Percentiles rank a stretch among this genome's conserved stretches.
Evolutionary conservation across 345 rosid species (phyloP).

Genomic region (Citrus sinensis): DNA sequence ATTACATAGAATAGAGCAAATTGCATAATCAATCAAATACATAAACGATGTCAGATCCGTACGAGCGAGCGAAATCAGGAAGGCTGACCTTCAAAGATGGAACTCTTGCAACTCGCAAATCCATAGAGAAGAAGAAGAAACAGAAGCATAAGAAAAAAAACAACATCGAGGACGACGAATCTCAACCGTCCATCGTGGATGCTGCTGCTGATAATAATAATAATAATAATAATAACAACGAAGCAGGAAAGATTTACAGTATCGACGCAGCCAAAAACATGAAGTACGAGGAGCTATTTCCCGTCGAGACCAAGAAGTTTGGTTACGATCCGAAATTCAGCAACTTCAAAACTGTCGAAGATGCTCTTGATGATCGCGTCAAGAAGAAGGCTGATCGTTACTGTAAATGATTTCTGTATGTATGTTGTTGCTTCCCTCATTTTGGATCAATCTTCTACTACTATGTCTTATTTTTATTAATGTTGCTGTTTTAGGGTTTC

Average conservation of each 20-base stretch:
- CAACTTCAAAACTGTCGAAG: conserved; percentile 48
- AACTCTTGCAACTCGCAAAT: conserved; percentile 54
- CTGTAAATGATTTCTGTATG: conserved; percentile 53
- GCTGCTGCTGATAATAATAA: conserved; percentile 9
- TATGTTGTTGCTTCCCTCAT: background rate
- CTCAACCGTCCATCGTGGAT: conserved; percentile 20
- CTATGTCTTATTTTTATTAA: background rate
- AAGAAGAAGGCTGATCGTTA: conserved; percentile 97
- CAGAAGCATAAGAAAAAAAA: conserved; percentile 24
- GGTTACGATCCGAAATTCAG: conserved; percentile 57
- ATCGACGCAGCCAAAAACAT: conserved; percentile 84
- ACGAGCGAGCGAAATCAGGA: conserved; percentile 68
- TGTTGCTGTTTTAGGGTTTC: background rate
- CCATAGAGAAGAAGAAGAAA: conserved; percentile 61
- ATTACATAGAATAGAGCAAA: background rate
- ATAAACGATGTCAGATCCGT: conserved; percentile 60
- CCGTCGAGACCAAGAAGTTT: conserved; percentile 82
- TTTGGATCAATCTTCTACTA: background rate
- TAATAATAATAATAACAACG: conserved; percentile 7
- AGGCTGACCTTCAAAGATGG: conserved; percentile 81
- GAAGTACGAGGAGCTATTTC: conserved; percentile 86
- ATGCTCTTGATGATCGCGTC: conserved; percentile 92
- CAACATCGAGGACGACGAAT: conserved; percentile 11
- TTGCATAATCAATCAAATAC: background rate
- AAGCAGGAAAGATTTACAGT: conserved; percentile 42